These are phyloP conservation scores for Atkinsonella hypoxylon DNA, from an alignment of 2,329 filamentous ascomycete genomes.

Conservation along the genomic window DNA sequence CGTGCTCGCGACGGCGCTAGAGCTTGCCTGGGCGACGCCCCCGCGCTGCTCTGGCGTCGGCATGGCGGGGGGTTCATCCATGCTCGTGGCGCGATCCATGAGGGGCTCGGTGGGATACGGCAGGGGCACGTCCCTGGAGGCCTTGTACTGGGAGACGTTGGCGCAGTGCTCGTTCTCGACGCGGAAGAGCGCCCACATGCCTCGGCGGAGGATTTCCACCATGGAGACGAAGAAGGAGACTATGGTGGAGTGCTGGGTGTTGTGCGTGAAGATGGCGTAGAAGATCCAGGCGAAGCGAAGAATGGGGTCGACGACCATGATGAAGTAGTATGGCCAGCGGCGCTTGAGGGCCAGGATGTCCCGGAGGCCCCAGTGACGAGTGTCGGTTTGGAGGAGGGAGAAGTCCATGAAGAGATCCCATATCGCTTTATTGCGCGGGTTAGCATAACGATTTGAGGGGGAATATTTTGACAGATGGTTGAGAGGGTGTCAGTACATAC, in stretches of 20 bases:
- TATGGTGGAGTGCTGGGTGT: constrained; percentile 72
- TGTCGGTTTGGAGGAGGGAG: constrained; percentile 70
- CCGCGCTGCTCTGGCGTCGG: constrained; percentile 11
- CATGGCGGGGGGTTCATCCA: constrained; percentile 16
- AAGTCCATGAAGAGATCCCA: constrained; percentile 98
- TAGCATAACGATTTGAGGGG: background rate
- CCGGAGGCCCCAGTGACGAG: constrained; percentile 56
- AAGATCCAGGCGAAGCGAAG: constrained; percentile 91
- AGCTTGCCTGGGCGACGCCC: constrained; percentile 8
- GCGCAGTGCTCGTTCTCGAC: constrained; percentile 97
- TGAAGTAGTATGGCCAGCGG: constrained; percentile 72
- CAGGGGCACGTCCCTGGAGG: constrained; percentile 73
- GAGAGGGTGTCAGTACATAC: constrained; percentile 23
- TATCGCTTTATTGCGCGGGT: constrained; percentile 37
- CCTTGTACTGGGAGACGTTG: constrained; percentile 83
- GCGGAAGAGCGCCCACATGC: constrained; percentile 84
- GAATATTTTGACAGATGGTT: no score
- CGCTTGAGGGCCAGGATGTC: constrained; percentile 69
- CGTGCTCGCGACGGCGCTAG: constrained; percentile 13
- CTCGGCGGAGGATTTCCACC: constrained; percentile 70
- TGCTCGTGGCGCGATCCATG: constrained; percentile 29
- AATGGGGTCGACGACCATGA: constrained; percentile 73
- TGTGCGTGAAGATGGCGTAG: constrained; percentile 71
- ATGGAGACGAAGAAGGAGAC: constrained; percentile 70
- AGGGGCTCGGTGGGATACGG: constrained; percentile 57